Evolutionary conservation across 148 eudicot species (phyloP).

Genomic region (Rhododendron griersonianum): DNA sequence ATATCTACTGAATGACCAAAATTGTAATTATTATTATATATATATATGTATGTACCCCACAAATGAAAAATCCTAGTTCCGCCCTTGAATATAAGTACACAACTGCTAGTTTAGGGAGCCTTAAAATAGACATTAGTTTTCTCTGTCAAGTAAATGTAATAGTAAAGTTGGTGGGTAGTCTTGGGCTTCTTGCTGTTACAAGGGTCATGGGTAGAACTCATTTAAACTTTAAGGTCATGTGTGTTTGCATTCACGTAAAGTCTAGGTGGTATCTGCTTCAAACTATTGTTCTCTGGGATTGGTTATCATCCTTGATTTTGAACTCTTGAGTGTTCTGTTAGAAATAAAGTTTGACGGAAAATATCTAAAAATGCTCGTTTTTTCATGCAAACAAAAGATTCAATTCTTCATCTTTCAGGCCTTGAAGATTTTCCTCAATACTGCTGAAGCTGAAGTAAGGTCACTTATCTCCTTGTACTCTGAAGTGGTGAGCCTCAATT

Average conservation of each 20-base stretch:
- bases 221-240: background rate
- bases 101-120: background rate
- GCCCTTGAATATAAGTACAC: background rate
- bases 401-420: constrained; percentile 41
- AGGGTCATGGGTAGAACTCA: background rate
- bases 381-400: background rate
- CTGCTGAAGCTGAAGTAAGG: constrained; percentile 98
- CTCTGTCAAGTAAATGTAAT: background rate
- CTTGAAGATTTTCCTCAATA: constrained; percentile 78
- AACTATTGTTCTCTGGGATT: background rate
- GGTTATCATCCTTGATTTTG: background rate
- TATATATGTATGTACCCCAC: background rate
- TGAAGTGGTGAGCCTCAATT: constrained; percentile 73
- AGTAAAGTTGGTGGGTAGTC: background rate
- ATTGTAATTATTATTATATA: background rate
- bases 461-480: constrained; percentile 78
- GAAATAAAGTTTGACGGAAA: background rate
- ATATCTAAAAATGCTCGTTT: background rate
- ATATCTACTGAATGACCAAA: background rate
- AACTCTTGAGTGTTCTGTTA: background rate
- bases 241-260: background rate
- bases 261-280: background rate
- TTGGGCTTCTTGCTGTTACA: background rate
- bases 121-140: background rate
- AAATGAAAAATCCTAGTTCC: too few relatives aligned